Conservation (phyloP, 805 yeast species). For the Barnettozyma vustinii region DNA sequence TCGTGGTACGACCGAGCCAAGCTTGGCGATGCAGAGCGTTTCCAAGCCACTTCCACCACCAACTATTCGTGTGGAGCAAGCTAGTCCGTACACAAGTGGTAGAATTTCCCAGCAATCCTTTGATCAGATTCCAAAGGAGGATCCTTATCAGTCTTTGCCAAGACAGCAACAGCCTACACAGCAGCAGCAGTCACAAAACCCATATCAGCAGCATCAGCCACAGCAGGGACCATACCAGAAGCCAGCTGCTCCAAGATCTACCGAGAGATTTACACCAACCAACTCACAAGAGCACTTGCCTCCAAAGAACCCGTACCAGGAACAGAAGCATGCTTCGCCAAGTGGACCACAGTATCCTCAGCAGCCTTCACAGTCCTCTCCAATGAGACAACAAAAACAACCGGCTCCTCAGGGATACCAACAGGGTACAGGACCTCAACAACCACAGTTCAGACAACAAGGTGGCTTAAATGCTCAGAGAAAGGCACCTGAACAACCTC, state of each 20-base stretch:
- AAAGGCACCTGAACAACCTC: conserved; percentile 7
- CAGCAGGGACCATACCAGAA: conserved; percentile 9
- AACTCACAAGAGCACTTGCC: conserved; percentile 14
- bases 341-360: conserved; percentile 4
- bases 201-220: background rate
- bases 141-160: conserved; percentile 1
- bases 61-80: conserved; percentile 12
- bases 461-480: conserved; percentile 1
- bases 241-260: conserved; percentile 21
- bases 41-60: conserved; percentile 15
- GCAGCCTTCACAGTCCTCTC: conserved; percentile 1
- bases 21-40: conserved; percentile 11
- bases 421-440: background rate
- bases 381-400: conserved; percentile 1
- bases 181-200: conserved; percentile 1
- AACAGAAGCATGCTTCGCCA: conserved; percentile 4
- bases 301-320: background rate
- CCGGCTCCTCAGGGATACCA: conserved; percentile 1
- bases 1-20: conserved; percentile 9
- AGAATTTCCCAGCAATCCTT: conserved; percentile 17
- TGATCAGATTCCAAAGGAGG: conserved; percentile 7
- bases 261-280: conserved; percentile 20
- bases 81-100: conserved; percentile 20
- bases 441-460: conserved; percentile 1
- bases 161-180: background rate